A percentile compares a stretch with the other conserved stretches of the same genome.
Evolutionary conservation across 805 yeast species (phyloP).

Genomic region (Nakazawaea sp.): DNA sequence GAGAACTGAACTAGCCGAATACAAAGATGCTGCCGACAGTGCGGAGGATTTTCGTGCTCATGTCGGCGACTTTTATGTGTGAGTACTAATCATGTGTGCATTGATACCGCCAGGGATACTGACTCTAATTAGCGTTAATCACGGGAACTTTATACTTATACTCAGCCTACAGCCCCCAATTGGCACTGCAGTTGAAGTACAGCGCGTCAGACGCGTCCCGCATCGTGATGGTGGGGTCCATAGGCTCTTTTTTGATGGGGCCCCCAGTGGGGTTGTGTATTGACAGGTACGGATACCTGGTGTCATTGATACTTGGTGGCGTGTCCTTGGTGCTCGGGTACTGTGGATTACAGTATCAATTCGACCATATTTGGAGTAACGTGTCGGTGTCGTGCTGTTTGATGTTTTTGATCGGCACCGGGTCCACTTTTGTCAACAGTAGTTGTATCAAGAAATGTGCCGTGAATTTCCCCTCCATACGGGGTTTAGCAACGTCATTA

Average conservation of each 20-base stretch:
- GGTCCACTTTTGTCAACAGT: conserved; percentile 59
- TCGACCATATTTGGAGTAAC: conserved; percentile 28
- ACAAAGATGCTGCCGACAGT: conserved; percentile 3
- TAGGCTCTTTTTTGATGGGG: conserved; percentile 59
- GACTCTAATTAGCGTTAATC: conserved; percentile 49
- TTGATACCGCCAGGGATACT: too few species aligned
- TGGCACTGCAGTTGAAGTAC: conserved; percentile 50
- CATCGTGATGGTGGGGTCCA: conserved; percentile 61
- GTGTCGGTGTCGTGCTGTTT: conserved; percentile 37
- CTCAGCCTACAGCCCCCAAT: conserved; percentile 74
- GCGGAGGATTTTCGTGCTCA: conserved; percentile 14
- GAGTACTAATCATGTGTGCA: too few species aligned
- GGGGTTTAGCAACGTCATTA: conserved; percentile 72
- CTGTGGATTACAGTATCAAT: conserved; percentile 45
- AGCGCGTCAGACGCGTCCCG: conserved; percentile 56
- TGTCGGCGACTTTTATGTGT: conserved; percentile 17
- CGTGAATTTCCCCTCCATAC: conserved; percentile 52
- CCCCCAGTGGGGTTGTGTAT: conserved; percentile 63
- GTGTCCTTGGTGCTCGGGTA: conserved; percentile 47
- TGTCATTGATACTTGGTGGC: conserved; percentile 46
- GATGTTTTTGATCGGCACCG: conserved; percentile 54
- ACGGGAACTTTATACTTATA: conserved; percentile 74
- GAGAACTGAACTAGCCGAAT: background rate
- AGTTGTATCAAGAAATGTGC: conserved; percentile 72
- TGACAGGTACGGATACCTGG: conserved; percentile 53